Conservation (phyloP, 805 yeast species). For the Candida taoyuanica region DNA sequence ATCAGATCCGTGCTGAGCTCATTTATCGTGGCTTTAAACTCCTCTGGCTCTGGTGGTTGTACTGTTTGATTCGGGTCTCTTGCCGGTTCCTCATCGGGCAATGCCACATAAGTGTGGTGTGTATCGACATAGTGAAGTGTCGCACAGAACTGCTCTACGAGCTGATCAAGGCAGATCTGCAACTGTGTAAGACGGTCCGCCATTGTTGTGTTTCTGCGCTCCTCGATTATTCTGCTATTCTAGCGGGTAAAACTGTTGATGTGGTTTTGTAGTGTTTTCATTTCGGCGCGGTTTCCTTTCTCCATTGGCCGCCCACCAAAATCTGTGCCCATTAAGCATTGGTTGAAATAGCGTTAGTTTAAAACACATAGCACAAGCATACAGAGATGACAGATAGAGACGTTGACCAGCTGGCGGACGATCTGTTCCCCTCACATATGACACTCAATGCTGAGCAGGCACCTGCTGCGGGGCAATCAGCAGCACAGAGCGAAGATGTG, state of each 20-base stretch:
- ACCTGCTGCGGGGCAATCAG: neutral
- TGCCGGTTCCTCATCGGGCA: conserved; percentile 47
- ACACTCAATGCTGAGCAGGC: neutral
- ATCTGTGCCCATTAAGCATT: too few species aligned
- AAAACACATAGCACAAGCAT: too few species aligned
- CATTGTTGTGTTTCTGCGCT: conserved; percentile 32
- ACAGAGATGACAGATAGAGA: conserved; percentile 3
- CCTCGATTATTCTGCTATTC: too few species aligned
- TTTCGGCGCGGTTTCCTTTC: neutral
- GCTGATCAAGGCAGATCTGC: conserved; percentile 78
- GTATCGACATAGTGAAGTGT: conserved; percentile 76
- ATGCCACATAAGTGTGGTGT: conserved; percentile 55
- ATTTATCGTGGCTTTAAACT: conserved; percentile 44
- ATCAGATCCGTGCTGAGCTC: conserved; percentile 85
- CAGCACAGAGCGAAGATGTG: neutral
- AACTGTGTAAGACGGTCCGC: conserved; percentile 87
- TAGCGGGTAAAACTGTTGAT: too few species aligned
- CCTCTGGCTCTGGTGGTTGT: conserved; percentile 42
- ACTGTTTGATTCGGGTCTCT: conserved; percentile 59
- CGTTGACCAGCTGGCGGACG: conserved; percentile 11
- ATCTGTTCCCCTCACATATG: conserved; percentile 11
- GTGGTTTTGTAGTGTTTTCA: neutral
- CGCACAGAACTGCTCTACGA: conserved; percentile 75
- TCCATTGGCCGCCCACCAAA: too few species aligned
- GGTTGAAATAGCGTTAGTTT: too few species aligned